Conservation (phyloP, 164 flowering plant species). For the Houttuynia cordata region DNA sequence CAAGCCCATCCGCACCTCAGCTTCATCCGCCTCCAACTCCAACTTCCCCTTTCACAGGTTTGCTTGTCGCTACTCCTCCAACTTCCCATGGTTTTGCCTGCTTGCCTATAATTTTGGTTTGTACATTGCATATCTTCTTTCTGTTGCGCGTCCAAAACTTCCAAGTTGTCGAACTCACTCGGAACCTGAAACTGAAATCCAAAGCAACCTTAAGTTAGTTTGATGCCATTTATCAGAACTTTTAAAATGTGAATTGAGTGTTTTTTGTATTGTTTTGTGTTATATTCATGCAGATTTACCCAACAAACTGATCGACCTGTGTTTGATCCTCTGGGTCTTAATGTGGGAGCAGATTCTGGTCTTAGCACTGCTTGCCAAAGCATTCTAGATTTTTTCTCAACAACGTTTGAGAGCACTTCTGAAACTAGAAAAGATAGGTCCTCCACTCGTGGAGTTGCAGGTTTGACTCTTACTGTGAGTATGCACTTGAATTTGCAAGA, state of each 20-base stretch:
- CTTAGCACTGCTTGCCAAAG: constrained; percentile 40
- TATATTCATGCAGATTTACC: constrained; percentile 24
- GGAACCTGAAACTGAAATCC: not conserved
- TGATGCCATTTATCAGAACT: not conserved
- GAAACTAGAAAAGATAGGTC: constrained; percentile 54
- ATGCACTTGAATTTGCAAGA: not conserved
- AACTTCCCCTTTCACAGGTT: constrained; percentile 17
- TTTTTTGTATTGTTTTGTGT: constrained; percentile 7
- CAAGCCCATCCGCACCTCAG: constrained; percentile 8
- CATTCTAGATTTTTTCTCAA: constrained; percentile 29
- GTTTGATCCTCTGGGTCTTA: constrained; percentile 86
- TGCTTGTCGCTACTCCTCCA: not conserved
- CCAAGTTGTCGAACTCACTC: not conserved
- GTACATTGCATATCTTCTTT: not conserved
- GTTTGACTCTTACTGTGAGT: constrained; percentile 20
- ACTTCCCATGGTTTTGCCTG: too few relatives aligned
- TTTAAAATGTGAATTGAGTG: too few relatives aligned
- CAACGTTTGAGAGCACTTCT: constrained; percentile 51
- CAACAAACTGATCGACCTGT: constrained; percentile 22
- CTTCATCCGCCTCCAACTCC: constrained; percentile 7
- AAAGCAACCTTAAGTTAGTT: not conserved
- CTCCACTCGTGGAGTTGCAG: constrained; percentile 77
- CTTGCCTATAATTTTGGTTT: not conserved
- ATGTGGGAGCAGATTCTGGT: constrained; percentile 29
- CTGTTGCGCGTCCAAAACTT: not conserved